Conservation (phyloP, 208 protist genomes). For the Leishmania arabica region DNA sequence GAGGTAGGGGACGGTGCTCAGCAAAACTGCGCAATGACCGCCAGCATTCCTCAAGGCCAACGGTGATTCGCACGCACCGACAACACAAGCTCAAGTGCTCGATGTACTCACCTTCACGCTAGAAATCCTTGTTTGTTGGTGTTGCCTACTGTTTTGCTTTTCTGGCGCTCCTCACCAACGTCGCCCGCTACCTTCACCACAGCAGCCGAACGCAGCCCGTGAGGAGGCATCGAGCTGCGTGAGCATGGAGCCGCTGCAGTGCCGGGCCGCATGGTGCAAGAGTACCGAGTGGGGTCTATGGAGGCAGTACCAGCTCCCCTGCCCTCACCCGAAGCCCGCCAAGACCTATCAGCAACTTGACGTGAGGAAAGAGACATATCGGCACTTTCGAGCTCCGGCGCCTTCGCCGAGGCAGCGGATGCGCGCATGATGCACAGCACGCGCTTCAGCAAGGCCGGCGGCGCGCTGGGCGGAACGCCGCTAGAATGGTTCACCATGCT, state of each 20-base stretch:
- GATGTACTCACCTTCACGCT: not conserved
- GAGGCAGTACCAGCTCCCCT: not conserved
- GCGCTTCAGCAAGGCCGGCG: not conserved
- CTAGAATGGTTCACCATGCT: not conserved
- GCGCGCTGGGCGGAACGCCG: slow-evolving; percentile 18
- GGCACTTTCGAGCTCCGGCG: not conserved
- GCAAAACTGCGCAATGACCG: not conserved
- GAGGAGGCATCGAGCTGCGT: slow-evolving; percentile 7
- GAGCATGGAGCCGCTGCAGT: not conserved
- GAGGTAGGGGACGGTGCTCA: not conserved
- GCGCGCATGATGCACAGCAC: not conserved
- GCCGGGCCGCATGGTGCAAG: not conserved
- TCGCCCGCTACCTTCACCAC: slow-evolving; percentile 8
- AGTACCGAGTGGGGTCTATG: not conserved
- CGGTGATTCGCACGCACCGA: not conserved
- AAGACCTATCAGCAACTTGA: not conserved
- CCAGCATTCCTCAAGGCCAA: not conserved
- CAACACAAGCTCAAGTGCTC: not conserved
- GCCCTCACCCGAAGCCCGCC: not conserved
- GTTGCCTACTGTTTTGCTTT: slow-evolving; percentile 6
- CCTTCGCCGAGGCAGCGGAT: not conserved
- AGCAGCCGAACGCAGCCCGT: slow-evolving; percentile 5
- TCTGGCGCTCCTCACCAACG: slow-evolving; percentile 9
- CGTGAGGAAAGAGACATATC: not conserved
- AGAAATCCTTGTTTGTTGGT: not conserved